Base-by-base conservation (phyloP, 192 early-diverging fungal genomes). In the Rhizoclosmatium globosum region DNA sequence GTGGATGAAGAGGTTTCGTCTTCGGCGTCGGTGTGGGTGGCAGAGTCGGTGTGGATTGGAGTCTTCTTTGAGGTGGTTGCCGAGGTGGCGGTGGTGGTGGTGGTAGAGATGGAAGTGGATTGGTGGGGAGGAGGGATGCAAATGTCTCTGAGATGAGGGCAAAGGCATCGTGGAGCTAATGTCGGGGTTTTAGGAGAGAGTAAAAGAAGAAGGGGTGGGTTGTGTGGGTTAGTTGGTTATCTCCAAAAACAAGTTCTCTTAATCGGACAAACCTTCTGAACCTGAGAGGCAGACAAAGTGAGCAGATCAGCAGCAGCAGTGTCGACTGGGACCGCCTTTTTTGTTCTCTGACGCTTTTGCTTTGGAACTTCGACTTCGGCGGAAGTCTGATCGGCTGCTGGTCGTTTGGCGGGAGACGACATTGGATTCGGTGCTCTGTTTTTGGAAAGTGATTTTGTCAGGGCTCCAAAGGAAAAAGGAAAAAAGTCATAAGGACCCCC, bases 141-240 rank as follows among this genome's bases (percentile, higher is more conserved):
- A 64, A 64, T 6, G 62, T 64, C 4, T 4, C 4, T 21, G 62
- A 64, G 21, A 64, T 64, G 9, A 41, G 21, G 4, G 62, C 62
- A 41, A 64, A 64, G 62, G 62, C 62, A 38, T 64, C 23, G 21
- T 64, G 62, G 4, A 64, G 62, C 62, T 64, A n/a, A 9, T 4
- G 48, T 50, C 15, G 48, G 4, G 48, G 4, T 50, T n/a, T n/a
- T n/a, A n/a, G n/a, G n/a, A n/a, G n/a, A n/a, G n/a, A n/a, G n/a
- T n/a, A n/a, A n/a, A n/a, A n/a, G n/a, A n/a, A n/a, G n/a, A n/a
- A n/a, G n/a, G n/a, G 48, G 48, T 50, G 48, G 48, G 4, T 50
- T 50, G 48, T 50, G 4, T 4, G 48, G 48, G 48, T 50, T 50
- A 15, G 48, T 50, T 50, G 48, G 48, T 50, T 50, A 50, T 9